Conservation (phyloP, 1,284 basidiomycete species). For the Schizophyllum commune region DNA sequence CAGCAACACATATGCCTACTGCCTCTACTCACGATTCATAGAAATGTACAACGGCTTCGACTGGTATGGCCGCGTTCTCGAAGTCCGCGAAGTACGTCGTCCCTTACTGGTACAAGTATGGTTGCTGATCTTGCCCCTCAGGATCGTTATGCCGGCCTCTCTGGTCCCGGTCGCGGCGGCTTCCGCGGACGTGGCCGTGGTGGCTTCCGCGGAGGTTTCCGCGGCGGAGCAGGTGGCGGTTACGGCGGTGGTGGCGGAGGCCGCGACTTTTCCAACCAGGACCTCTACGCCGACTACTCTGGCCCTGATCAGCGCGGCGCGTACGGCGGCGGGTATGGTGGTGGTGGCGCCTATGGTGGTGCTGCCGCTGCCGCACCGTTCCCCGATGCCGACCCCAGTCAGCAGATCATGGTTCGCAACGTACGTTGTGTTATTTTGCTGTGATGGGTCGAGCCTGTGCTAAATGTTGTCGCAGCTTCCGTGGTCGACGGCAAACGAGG, state of each 20-base stretch:
- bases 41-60: slow-evolving; percentile 93
- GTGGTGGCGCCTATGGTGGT: slow-evolving; percentile 17
- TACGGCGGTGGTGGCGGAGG: slow-evolving; percentile 49
- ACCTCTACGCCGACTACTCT: slow-evolving; percentile 76
- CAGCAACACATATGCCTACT: slow-evolving; percentile 1
- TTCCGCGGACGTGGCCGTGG: slow-evolving; percentile 42
- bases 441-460: not conserved
- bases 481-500: slow-evolving; percentile 99
- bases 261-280: slow-evolving; percentile 69
- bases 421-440: slow-evolving; percentile 43
- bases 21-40: slow-evolving; percentile 21
- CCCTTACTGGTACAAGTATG: not conserved
- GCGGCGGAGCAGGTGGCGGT: slow-evolving; percentile 17
- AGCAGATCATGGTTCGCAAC: slow-evolving; percentile 97
- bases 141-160: slow-evolving; percentile 85
- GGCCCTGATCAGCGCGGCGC: slow-evolving; percentile 64
- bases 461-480: slow-evolving; percentile 58
- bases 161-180: slow-evolving; percentile 46
- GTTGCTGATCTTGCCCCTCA: slow-evolving; percentile 20
- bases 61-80: slow-evolving; percentile 88
- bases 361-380: slow-evolving; percentile 18
- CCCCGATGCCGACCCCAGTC: slow-evolving; percentile 70
- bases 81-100: slow-evolving; percentile 78
- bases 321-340: slow-evolving; percentile 27
- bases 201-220: slow-evolving; percentile 42